These are phyloP conservation scores for Eutrema japonicum DNA, from an alignment of 345 rosid genomes.

Conservation along the genomic window DNA sequence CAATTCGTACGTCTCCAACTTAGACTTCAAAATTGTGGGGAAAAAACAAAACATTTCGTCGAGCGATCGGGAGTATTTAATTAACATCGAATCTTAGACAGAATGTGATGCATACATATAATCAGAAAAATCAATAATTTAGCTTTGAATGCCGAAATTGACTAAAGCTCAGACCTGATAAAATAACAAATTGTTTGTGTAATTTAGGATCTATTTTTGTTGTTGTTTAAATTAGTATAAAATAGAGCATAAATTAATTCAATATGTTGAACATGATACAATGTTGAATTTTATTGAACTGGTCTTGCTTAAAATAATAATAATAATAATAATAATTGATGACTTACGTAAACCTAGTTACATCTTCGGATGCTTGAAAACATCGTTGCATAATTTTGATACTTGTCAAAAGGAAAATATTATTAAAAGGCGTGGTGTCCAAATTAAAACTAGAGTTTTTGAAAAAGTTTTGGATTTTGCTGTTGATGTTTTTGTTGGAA, in stretches of 20 bases:
- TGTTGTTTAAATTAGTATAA: neutral
- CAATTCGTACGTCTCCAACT: conserved; percentile 1
- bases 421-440: neutral
- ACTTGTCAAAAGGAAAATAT: neutral
- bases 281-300: neutral
- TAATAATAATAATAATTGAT: neutral
- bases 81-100: neutral
- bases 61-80: conserved; percentile 24
- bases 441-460: neutral
- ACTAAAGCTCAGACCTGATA: neutral
- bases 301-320: neutral
- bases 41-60: conserved; percentile 9
- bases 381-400: neutral
- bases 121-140: conserved; percentile 11
- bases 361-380: neutral
- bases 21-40: neutral
- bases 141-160: neutral
- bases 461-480: neutral
- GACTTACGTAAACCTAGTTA: neutral
- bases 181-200: neutral
- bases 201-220: neutral
- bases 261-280: conserved; percentile 18
- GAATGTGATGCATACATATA: neutral
- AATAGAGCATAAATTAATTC: neutral
- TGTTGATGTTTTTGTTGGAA: too few species aligned